Base-by-base conservation (phyloP, 495 filamentous ascomycete genomes). In the Neurospora sublineolata region DNA sequence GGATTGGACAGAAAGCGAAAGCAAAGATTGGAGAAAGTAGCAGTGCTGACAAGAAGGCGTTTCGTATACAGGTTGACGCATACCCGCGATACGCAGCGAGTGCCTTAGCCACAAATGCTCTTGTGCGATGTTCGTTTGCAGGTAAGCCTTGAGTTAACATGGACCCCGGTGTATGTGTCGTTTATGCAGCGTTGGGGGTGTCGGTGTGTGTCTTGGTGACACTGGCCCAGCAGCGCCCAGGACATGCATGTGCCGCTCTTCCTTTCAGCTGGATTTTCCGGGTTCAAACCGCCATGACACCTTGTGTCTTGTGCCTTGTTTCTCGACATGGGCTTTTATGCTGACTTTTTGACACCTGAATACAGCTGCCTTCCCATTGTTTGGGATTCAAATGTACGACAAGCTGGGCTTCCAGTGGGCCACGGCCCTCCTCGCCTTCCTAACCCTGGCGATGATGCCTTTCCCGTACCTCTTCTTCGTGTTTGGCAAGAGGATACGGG, bases 21-120 rank as follows among this genome's bases (percentile, higher is more conserved):
- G 46, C 23, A 52, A 70, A 64, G 52, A 33, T 64, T 64, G 52
- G 52, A 14, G 3, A 36, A 64, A 64, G 52, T 33, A 16, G 12
- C 52, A 33, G 69, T 75, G 76, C 77, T 79, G 60, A 80, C 74
- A 74, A 73, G 72, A 75, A 71, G 72, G 70, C 68, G 44, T 39
- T 41, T 33, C 68, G 42, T 71, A 23, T 73, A 64, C 52, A 78
- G 84, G 94, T 98, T 37, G 94, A 97, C 80, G 91, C 91, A n/a
- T 94, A 97, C 79, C 94, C 94, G 5, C 81, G 90, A 20, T 97
- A 94, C 83, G 93, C 94, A 37, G 95, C 95, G 36, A 91, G 87
- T 64, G 93, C 94, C 8, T 82, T 97, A 73, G 93, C 94, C 37
- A 93, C 93, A 38, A 99, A 99, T 80, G 90, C 88, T 68, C 93